phyloP scores from a whole-genome alignment of 1,284 basidiomycete genomes.

The Ganoderma multipileum region DNA sequence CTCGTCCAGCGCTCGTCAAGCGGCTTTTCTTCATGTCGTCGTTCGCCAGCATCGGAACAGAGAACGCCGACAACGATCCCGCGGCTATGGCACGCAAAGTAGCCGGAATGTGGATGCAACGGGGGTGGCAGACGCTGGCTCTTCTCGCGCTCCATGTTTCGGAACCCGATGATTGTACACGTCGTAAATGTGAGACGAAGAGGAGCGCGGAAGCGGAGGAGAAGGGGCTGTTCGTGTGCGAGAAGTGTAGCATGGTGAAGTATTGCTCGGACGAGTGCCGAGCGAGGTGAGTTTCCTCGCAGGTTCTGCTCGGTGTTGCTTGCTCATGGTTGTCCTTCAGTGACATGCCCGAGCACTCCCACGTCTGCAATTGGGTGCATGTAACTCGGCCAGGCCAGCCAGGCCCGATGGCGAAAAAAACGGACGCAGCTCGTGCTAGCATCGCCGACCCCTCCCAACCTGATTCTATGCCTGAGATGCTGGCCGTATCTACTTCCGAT shows the following conservation, averaged over 20 bases:
- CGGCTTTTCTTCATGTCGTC: too few relatives aligned
- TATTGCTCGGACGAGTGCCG: slow-evolving; percentile 12
- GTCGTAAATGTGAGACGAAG: slow-evolving; percentile 13
- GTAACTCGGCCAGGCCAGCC: background rate
- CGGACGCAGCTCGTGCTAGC: background rate
- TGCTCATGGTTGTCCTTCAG: background rate
- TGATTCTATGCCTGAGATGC: background rate
- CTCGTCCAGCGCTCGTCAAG: too few relatives aligned
- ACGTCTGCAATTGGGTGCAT: slow-evolving; percentile 10
- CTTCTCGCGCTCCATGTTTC: too few relatives aligned
- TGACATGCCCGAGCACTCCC: slow-evolving; percentile 6
- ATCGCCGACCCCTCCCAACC: background rate
- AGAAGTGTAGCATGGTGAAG: slow-evolving; percentile 5
- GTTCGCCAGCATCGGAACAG: too few relatives aligned
- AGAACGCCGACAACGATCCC: too few relatives aligned
- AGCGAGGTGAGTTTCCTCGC: background rate
- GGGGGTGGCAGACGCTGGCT: slow-evolving; percentile 15
- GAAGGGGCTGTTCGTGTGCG: slow-evolving; percentile 1
- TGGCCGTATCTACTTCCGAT: background rate
- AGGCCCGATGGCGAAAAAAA: background rate
- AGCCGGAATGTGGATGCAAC: slow-evolving; percentile 9
- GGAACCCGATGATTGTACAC: slow-evolving; percentile 5
- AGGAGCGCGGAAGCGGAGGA: background rate
- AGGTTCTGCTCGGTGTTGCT: background rate
- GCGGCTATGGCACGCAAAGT: too few relatives aligned